A percentile compares a stretch with the other conserved stretches of the same genome.
Evolutionary conservation across 495 filamentous ascomycete genomes (phyloP).

Genomic region (Hypoxylon lienhwacheense): DNA sequence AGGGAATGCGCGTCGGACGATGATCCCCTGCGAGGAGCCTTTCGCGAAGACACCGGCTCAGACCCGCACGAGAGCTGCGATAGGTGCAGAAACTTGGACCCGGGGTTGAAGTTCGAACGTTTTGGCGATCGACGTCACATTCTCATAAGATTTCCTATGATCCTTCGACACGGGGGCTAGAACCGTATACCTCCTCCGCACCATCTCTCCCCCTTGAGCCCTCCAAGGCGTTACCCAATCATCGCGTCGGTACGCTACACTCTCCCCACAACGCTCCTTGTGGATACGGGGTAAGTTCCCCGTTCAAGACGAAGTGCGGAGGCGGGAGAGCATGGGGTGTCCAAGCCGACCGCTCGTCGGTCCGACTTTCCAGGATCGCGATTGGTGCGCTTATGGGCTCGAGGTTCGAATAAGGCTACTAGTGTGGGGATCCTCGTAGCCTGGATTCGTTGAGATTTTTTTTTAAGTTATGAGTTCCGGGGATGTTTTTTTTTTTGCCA

Average conservation of each 20-base stretch:
- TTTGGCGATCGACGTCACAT: slow-evolving; percentile 30
- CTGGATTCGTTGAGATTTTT: neutral
- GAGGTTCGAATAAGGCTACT: slow-evolving; percentile 14
- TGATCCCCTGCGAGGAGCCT: slow-evolving; percentile 26
- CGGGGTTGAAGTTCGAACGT: slow-evolving; percentile 18
- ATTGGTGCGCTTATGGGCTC: slow-evolving; percentile 25
- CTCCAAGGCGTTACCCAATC: too few species aligned
- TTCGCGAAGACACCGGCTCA: slow-evolving; percentile 6
- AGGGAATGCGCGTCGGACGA: slow-evolving; percentile 16
- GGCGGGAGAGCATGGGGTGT: slow-evolving; percentile 7
- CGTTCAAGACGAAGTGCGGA: slow-evolving; percentile 19
- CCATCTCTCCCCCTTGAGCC: neutral
- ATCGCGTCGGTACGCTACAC: slow-evolving; percentile 4
- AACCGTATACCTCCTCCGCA: slow-evolving; percentile 29
- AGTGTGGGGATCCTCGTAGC: slow-evolving; percentile 12
- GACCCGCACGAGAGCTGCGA: slow-evolving; percentile 22
- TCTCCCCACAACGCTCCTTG: slow-evolving; percentile 22
- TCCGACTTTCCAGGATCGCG: slow-evolving; percentile 17
- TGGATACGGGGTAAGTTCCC: slow-evolving; percentile 21
- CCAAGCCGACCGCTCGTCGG: slow-evolving; percentile 16
- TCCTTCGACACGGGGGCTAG: too few species aligned
- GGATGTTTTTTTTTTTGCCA: too few species aligned
- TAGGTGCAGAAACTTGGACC: slow-evolving; percentile 37
- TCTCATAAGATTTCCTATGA: slow-evolving; percentile 11
- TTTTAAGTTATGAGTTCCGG: slow-evolving; percentile 12